phyloP scores from a whole-genome alignment of 805 yeast genomes.

The Candida nonsorbophila region DNA sequence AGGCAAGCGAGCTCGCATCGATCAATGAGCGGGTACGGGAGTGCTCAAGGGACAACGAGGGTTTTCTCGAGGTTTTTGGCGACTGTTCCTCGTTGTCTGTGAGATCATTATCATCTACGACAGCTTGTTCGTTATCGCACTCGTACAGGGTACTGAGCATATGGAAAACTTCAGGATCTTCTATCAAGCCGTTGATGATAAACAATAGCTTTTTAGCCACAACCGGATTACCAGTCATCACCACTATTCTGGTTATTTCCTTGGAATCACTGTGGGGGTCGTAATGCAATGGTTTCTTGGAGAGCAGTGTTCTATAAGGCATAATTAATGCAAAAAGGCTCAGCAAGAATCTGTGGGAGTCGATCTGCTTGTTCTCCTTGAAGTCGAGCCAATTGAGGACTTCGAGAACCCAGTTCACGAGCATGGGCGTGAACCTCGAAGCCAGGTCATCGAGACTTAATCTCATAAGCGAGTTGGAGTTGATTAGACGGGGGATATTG shows the following conservation, averaged over 20 bases:
- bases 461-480: slow-evolving; percentile 32
- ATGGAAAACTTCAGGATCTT: slow-evolving; percentile 26
- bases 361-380: slow-evolving; percentile 29
- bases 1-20: background rate
- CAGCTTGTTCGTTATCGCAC: background rate
- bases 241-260: slow-evolving; percentile 44
- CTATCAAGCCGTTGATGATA: slow-evolving; percentile 46
- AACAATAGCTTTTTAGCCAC: slow-evolving; percentile 57
- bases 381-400: slow-evolving; percentile 51
- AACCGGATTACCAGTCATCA: slow-evolving; percentile 55
- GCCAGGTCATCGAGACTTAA: slow-evolving; percentile 9
- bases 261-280: slow-evolving; percentile 14
- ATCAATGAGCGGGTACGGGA: no score
- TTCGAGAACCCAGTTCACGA: slow-evolving; percentile 49
- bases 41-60: no score
- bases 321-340: slow-evolving; percentile 41
- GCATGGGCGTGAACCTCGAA: slow-evolving; percentile 23
- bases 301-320: slow-evolving; percentile 33
- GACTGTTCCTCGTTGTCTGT: background rate
- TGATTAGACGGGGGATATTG: slow-evolving; percentile 44
- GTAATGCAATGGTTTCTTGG: slow-evolving; percentile 24
- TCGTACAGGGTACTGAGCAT: no score
- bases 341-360: slow-evolving; percentile 37
- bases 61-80: no score
- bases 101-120: background rate